These are phyloP conservation scores for Iberis pinnata DNA, from an alignment of 345 rosid genomes.

Conservation along the genomic window DNA sequence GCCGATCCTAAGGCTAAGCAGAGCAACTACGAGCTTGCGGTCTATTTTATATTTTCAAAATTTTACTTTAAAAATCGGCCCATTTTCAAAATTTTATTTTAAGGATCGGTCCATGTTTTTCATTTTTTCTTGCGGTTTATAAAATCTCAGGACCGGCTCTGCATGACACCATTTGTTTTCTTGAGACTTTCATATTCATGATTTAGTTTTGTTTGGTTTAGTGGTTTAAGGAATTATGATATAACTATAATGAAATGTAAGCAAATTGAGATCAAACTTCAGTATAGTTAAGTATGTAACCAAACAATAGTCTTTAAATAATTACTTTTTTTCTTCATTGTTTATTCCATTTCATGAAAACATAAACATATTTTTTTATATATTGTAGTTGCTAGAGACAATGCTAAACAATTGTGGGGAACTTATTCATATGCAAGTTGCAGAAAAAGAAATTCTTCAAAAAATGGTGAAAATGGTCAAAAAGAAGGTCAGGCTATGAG, in stretches of 20 bases:
- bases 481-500: conserved; percentile 59
- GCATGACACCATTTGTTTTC: too few species aligned
- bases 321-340: background rate
- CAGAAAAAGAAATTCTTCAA: conserved; percentile 82
- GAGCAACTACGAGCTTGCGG: too few species aligned
- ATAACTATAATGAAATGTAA: background rate
- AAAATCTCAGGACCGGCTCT: too few species aligned
- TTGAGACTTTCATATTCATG: background rate
- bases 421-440: conserved; percentile 95
- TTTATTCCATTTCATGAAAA: background rate
- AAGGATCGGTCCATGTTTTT: too few species aligned
- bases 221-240: background rate
- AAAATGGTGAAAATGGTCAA: conserved; percentile 88
- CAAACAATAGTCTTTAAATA: background rate
- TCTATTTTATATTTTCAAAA: too few species aligned
- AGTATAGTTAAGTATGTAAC: background rate
- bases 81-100: too few species aligned
- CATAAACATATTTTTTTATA: background rate
- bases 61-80: too few species aligned
- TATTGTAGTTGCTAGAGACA: conserved; percentile 81
- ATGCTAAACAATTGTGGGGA: conserved; percentile 94
- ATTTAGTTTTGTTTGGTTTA: background rate
- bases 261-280: background rate
- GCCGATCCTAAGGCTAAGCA: too few species aligned
- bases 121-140: too few species aligned